phyloP scores from a whole-genome alignment of 2,329 filamentous ascomycete genomes.

The Penicillium sp. region DNA sequence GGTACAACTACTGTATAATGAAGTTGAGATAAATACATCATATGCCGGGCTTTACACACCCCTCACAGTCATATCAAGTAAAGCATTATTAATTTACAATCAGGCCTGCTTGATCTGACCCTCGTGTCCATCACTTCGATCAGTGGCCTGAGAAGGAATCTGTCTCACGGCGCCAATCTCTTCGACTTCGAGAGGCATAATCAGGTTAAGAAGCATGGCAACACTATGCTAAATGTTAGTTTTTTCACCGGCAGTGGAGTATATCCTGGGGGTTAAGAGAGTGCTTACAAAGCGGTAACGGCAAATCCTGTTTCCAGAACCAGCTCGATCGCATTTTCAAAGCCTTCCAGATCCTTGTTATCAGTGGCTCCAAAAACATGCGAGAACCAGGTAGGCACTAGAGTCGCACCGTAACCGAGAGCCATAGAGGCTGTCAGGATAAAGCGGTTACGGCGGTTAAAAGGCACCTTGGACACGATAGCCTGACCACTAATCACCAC shows the following conservation, averaged over 20 bases:
- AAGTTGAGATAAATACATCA: not conserved
- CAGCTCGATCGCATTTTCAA: slow-evolving; percentile 2
- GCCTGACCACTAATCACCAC: slow-evolving; percentile 2
- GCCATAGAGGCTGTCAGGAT: not conserved
- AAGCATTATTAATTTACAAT: not conserved
- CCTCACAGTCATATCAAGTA: not conserved
- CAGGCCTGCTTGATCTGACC: not conserved
- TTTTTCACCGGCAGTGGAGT: not conserved
- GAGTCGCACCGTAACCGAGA: slow-evolving; percentile 1
- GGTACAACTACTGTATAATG: not conserved
- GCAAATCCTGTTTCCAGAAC: slow-evolving; percentile 1
- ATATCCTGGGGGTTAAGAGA: not conserved
- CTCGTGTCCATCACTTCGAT: not conserved
- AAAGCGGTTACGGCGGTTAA: slow-evolving; percentile 1
- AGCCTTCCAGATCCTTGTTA: not conserved
- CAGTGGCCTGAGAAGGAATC: slow-evolving; percentile 9
- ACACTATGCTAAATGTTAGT: not conserved
- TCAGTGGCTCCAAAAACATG: not conserved
- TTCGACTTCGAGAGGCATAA: not conserved
- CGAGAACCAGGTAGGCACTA: slow-evolving; percentile 2
- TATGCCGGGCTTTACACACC: not conserved
- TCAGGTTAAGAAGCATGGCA: not conserved
- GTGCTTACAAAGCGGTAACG: not conserved
- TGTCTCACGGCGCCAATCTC: slow-evolving; percentile 2
- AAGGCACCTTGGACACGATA: slow-evolving; percentile 1